phyloP scores from a whole-genome alignment of 345 rosid species.

The Anastatica hierochuntica region DNA sequence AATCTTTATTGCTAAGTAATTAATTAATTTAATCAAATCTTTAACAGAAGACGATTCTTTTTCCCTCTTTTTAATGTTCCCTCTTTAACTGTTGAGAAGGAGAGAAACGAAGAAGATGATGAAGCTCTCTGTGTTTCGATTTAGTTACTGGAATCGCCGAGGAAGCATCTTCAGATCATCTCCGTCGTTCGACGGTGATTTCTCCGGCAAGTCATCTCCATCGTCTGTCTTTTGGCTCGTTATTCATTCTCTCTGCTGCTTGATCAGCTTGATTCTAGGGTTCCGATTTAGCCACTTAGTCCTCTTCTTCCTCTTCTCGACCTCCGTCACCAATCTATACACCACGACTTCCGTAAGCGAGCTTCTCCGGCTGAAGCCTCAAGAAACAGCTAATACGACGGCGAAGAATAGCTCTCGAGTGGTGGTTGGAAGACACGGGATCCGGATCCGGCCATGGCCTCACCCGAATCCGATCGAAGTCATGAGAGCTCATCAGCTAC shows the following conservation, averaged over 20 bases:
- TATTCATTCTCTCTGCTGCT: conserved; percentile 76
- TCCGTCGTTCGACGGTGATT: conserved; percentile 41
- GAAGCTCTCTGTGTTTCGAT: conserved; percentile 77
- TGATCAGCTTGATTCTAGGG: conserved; percentile 81
- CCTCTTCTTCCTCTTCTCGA: conserved; percentile 80
- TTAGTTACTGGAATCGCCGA: conserved; percentile 66
- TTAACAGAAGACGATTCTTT: conserved; percentile 12
- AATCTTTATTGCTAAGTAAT: conserved; percentile 4
- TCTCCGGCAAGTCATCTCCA: conserved; percentile 52
- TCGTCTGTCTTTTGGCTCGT: conserved; percentile 68
- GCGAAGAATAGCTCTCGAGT: conserved; percentile 46
- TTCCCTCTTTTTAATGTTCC: conserved; percentile 8
- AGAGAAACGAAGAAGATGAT: conserved; percentile 33
- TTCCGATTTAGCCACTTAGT: conserved; percentile 88
- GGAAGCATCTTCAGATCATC: conserved; percentile 46
- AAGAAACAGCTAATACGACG: conserved; percentile 12
- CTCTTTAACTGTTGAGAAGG: conserved; percentile 5
- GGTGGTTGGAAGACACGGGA: conserved; percentile 95
- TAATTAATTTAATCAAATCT: neutral
- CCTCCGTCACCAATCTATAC: conserved; percentile 46
- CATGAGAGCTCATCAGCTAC: conserved; percentile 77
- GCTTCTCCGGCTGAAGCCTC: conserved; percentile 16
- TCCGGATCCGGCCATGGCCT: conserved; percentile 99
- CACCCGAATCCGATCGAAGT: conserved; percentile 92
- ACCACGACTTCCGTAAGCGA: conserved; percentile 35